Percentiles rank a stretch among this genome's conserved stretches.
phyloP scores from a whole-genome alignment of 768 basidiomycete genomes.

The Phlebiopsis gigantea region DNA sequence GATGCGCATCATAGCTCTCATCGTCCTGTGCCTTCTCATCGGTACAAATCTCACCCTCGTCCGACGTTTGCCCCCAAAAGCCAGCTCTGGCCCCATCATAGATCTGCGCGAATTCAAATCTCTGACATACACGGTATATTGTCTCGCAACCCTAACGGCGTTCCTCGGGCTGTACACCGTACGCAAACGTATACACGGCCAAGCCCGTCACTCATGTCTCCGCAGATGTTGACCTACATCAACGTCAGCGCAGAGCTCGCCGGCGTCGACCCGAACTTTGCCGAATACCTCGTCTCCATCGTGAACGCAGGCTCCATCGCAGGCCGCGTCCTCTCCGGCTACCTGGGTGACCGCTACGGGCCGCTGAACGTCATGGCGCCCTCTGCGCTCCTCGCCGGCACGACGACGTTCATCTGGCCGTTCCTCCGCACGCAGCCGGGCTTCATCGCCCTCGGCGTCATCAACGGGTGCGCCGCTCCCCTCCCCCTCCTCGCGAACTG shows the following conservation, averaged over 20 bases:
- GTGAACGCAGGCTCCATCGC: conserved; percentile 61
- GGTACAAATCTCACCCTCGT: conserved; percentile 41
- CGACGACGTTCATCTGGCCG: conserved; percentile 70
- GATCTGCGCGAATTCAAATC: conserved; percentile 53
- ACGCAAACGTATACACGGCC: background rate
- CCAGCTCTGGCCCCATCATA: conserved; percentile 51
- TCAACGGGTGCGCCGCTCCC: conserved; percentile 52
- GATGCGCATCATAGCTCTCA: conserved; percentile 64
- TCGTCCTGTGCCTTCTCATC: conserved; percentile 46
- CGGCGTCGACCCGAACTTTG: conserved; percentile 44
- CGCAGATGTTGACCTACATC: conserved; percentile 61
- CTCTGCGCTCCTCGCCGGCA: conserved; percentile 47
- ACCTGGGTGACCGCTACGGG: conserved; percentile 51
- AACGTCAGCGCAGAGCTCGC: conserved; percentile 47
- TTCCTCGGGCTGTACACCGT: conserved; percentile 70
- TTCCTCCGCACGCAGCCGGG: conserved; percentile 40
- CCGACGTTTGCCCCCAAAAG: conserved; percentile 47
- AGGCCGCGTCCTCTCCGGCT: conserved; percentile 53
- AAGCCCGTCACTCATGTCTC: background rate
- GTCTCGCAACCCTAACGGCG: conserved; percentile 44
- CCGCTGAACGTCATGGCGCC: conserved; percentile 66
- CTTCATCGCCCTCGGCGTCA: conserved; percentile 47
- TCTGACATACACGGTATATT: conserved; percentile 50
- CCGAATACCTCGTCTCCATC: conserved; percentile 63
- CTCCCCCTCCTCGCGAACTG: background rate